These are phyloP conservation scores for Naganishia vishniacii DNA, from an alignment of 768 basidiomycete species.

Conservation along the genomic window DNA sequence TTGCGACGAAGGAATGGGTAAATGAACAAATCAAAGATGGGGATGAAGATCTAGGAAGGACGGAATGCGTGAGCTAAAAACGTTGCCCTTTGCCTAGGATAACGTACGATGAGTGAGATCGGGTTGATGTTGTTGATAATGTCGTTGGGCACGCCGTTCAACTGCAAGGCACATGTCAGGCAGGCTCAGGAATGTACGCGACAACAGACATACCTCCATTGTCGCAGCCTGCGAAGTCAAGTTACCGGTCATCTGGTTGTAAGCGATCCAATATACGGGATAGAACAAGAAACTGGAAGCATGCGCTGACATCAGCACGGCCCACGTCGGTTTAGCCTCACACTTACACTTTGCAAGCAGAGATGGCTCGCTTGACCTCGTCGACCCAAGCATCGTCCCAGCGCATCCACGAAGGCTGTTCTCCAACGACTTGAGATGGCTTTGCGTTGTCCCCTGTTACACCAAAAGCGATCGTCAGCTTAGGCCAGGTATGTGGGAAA, in stretches of 20 bases:
- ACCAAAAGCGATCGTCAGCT: neutral
- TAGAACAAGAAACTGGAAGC: conserved; percentile 24
- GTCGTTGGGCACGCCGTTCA: conserved; percentile 38
- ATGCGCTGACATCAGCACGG: neutral
- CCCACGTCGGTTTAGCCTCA: too few relatives aligned
- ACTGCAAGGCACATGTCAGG: conserved; percentile 3
- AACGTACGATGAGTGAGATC: conserved; percentile 26
- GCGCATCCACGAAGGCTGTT: conserved; percentile 18
- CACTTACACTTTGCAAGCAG: conserved; percentile 27
- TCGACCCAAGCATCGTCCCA: conserved; percentile 26
- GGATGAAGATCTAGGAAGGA: conserved; percentile 25
- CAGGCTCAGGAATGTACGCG: neutral
- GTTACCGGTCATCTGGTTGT: conserved; percentile 29
- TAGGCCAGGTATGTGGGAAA: neutral
- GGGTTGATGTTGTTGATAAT: conserved; percentile 38
- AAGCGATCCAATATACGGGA: conserved; percentile 27
- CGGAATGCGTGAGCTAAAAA: neutral
- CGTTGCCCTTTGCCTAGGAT: neutral
- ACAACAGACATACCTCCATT: conserved; percentile 8
- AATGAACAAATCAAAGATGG: conserved; percentile 32
- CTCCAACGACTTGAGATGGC: conserved; percentile 16
- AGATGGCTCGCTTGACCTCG: conserved; percentile 24
- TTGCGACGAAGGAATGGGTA: conserved; percentile 31
- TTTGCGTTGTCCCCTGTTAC: conserved; percentile 17
- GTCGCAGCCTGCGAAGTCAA: conserved; percentile 25